Base-by-base conservation (phyloP, 2,329 filamentous ascomycete genomes). In the Phaeosphaeria sp. region DNA sequence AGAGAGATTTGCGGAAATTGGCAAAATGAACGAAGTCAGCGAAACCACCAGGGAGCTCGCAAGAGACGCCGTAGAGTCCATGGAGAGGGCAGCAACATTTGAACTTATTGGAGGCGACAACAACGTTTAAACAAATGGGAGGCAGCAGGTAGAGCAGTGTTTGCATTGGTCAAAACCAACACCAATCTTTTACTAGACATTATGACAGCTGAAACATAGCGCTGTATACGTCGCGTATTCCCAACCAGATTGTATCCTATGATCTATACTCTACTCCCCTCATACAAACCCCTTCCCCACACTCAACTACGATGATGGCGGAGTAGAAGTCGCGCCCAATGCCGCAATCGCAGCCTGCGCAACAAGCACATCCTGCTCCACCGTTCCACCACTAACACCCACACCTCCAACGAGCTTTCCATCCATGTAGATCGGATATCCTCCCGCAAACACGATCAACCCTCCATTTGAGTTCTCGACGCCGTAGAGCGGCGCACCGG, bases 51-150 rank as follows among this genome's bases (percentile, higher is more conserved):
- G 57, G 52, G 13, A 47, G 3, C 54, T 71, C 21, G 67, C 72
- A 17, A 66, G 47, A 21, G 65, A 73, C 36, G 70, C 72, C 0
- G 51, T 72, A 5, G 60, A 66, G 50, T 52, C 46, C 8, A 76
- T 77, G 74, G 70, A 73, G 51, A 63, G 67, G 53, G 67, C 63
- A 8, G 69, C 74, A 57, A 67, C 57, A 15, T 66, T 61, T 42
- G 61, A 60, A 22, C 52, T 25, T 7, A 36, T 57, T 17, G 45
- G 42, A 46, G 6, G 45, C 25, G n/a, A n/a, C n/a, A n/a, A n/a
- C n/a, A n/a, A n/a, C n/a, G n/a, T n/a, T n/a, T n/a, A n/a, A n/a
- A n/a, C n/a, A n/a, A n/a, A n/a, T n/a, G n/a, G n/a, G n/a, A n/a
- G n/a, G n/a, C n/a, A n/a, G n/a, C n/a, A n/a, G n/a, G n/a, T n/a